Percentiles rank a stretch among this genome's conserved stretches.
Evolutionary conservation across 768 basidiomycete genomes (phyloP).

Genomic region (Serendipita vermifera): DNA sequence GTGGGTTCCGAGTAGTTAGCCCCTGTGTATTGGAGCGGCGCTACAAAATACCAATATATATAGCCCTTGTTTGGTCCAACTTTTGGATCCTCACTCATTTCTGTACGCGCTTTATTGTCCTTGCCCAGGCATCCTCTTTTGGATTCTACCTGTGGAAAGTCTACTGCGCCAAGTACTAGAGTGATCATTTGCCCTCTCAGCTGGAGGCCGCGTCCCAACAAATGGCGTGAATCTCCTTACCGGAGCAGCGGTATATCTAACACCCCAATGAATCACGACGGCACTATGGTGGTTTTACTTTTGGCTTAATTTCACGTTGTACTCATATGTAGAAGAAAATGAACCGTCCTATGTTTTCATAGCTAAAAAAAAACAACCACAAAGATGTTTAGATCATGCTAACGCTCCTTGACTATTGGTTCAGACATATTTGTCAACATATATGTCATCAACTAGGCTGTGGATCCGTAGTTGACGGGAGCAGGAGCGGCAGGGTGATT

Average conservation of each 20-base stretch:
- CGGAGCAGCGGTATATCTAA: not conserved
- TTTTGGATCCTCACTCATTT: slow-evolving; percentile 4
- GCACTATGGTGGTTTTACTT: not conserved
- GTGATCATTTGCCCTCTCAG: not conserved
- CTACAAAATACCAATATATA: too few relatives aligned
- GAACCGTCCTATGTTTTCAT: not conserved
- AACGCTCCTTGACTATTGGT: not conserved
- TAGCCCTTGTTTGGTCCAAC: too few relatives aligned
- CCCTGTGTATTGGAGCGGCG: too few relatives aligned
- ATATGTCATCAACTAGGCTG: slow-evolving; percentile 16
- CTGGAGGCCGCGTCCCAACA: not conserved
- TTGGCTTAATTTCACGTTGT: not conserved
- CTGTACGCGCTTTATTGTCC: slow-evolving; percentile 9
- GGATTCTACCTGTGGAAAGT: not conserved
- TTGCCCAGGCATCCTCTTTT: not conserved
- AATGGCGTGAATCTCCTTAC: not conserved
- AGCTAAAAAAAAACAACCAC: not conserved
- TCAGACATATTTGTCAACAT: too few relatives aligned
- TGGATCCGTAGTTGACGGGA: slow-evolving; percentile 27
- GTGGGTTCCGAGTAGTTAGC: too few relatives aligned
- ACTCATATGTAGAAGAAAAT: not conserved
- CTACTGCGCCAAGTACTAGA: slow-evolving; percentile 6
- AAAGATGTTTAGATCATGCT: not conserved
- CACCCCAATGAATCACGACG: not conserved
- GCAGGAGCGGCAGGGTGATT: slow-evolving; percentile 12